Percentiles rank a stretch among this genome's conserved stretches.
Conservation (phyloP, 768 basidiomycete species). For the Candolleomyces efflorescens region DNA sequence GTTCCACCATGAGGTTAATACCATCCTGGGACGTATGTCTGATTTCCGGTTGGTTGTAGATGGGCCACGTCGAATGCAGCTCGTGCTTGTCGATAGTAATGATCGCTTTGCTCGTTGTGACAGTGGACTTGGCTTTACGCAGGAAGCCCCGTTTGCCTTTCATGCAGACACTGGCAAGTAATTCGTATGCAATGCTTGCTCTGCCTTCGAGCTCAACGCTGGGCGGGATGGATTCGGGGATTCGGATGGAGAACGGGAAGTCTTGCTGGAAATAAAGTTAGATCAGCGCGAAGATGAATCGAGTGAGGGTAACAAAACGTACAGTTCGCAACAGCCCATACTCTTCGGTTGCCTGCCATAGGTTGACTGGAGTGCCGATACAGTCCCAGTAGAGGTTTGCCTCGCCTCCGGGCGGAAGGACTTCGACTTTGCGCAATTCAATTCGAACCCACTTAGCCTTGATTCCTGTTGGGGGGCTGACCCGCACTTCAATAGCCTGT, state of each 20-base stretch:
- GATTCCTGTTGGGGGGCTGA: constrained; percentile 58
- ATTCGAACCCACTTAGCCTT: constrained; percentile 93
- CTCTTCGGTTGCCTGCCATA: constrained; percentile 81
- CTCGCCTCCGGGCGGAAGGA: constrained; percentile 64
- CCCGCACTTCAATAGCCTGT: constrained; percentile 86
- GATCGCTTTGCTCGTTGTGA: constrained; percentile 60
- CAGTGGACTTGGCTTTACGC: constrained; percentile 70
- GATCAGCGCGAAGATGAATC: constrained; percentile 7
- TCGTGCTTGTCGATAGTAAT: constrained; percentile 93
- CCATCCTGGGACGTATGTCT: constrained; percentile 65
- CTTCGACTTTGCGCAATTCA: constrained; percentile 89
- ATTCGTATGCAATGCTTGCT: constrained; percentile 81
- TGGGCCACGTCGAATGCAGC: constrained; percentile 89
- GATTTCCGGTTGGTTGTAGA: constrained; percentile 75
- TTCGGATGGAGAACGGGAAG: constrained; percentile 84
- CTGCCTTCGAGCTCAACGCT: constrained; percentile 75
- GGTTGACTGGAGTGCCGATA: constrained; percentile 77
- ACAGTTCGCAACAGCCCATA: constrained; percentile 68
- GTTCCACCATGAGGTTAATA: constrained; percentile 70
- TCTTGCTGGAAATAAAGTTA: constrained; percentile 54
- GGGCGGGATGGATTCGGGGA: constrained; percentile 91
- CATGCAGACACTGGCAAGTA: constrained; percentile 81
- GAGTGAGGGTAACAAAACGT: constrained; percentile 19
- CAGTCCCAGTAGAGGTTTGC: constrained; percentile 74
- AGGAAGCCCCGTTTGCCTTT: constrained; percentile 89